Evolutionary conservation across 345 rosid species (phyloP), one percentile per base, ranked within the genome.

Genomic region (Psidium guajava): DNA sequence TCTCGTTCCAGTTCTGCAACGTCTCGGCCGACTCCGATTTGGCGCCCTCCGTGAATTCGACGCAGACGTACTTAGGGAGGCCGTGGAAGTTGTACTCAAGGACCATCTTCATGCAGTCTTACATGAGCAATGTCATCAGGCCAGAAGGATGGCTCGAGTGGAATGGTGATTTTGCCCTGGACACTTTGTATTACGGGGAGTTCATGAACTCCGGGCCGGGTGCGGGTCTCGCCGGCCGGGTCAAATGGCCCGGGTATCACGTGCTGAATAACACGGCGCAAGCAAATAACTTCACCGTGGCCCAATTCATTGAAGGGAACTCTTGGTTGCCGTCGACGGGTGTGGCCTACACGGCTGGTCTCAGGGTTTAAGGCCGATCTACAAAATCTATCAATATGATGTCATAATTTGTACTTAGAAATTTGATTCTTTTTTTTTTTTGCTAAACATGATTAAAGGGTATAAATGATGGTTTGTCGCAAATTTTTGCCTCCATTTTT

Each of bases 61-160:
- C 94, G 2, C 40, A 56, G 80, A 95, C 95, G 44, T 97, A 93
- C 89, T 93, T 97, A 6, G 99, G 98, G 8, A 87, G 98, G 54
- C 99, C 99, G 0, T 97, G 98, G 99, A 96, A 95, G 83, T 82
- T 85, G 2, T 96, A 92, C 85, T 96, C 99, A 9, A 93, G 98
- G 85, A 91, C 98, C 27, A 83, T 96, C 16, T 84, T 96, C 85
- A 91, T 97, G 98, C 94, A 97, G 82, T 92, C 98, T 0, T 91
- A 91, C 80, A 88, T 97, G 10, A 90, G 90, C 75, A 87, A 90
- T 47, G 90, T 83, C 4, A 83, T 96, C 3, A 89, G 88, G 25
- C 96, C 98, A 1, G 90, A 90, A 77, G 99, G 99, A 14, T 97
- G 98, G 98, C 91, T 96, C 1, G 93, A 94, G 86, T 96, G 98